Conservation (phyloP, 2,329 filamentous ascomycete species). For the Alternaria incomplexa region DNA sequence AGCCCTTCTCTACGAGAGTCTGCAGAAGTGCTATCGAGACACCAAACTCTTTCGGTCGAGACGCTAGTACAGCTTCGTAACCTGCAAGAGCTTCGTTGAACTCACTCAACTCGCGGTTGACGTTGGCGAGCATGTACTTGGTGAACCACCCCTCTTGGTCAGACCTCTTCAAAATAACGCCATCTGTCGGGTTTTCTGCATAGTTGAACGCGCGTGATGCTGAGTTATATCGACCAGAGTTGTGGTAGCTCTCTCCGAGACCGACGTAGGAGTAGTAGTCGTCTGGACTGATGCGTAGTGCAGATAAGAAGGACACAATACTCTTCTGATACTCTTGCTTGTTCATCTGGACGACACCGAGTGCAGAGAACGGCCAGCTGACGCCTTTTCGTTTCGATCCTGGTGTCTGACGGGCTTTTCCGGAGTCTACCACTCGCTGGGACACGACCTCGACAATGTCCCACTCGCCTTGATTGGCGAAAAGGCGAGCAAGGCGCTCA, state of each 20-base stretch:
- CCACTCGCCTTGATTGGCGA: slow-evolving; percentile 92
- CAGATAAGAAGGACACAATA: slow-evolving; percentile 89
- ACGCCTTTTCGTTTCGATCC: slow-evolving; percentile 92
- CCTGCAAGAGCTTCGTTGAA: slow-evolving; percentile 81
- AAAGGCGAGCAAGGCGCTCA: slow-evolving; percentile 81
- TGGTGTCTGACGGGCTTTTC: slow-evolving; percentile 85
- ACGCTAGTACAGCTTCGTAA: slow-evolving; percentile 74
- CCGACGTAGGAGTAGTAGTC: slow-evolving; percentile 98
- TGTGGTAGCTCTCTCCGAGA: slow-evolving; percentile 95
- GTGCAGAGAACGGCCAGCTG: slow-evolving; percentile 93
- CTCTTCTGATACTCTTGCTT: slow-evolving; percentile 89
- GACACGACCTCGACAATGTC: slow-evolving; percentile 93
- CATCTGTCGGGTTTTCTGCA: slow-evolving; percentile 76
- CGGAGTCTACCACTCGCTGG: slow-evolving; percentile 91
- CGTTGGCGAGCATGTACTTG: slow-evolving; percentile 94
- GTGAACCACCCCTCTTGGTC: slow-evolving; percentile 88
- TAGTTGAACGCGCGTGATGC: slow-evolving; percentile 89
- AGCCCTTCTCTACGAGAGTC: slow-evolving; percentile 81
- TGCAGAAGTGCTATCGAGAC: slow-evolving; percentile 88
- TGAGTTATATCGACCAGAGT: slow-evolving; percentile 91
- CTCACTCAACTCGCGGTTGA: slow-evolving; percentile 89
- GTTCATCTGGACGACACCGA: slow-evolving; percentile 93
- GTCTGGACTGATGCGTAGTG: slow-evolving; percentile 78
- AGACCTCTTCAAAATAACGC: slow-evolving; percentile 59
- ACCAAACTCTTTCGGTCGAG: slow-evolving; percentile 77